These are phyloP conservation scores for Trametes punicea DNA, from an alignment of 768 basidiomycete species.

Conservation along the genomic window DNA sequence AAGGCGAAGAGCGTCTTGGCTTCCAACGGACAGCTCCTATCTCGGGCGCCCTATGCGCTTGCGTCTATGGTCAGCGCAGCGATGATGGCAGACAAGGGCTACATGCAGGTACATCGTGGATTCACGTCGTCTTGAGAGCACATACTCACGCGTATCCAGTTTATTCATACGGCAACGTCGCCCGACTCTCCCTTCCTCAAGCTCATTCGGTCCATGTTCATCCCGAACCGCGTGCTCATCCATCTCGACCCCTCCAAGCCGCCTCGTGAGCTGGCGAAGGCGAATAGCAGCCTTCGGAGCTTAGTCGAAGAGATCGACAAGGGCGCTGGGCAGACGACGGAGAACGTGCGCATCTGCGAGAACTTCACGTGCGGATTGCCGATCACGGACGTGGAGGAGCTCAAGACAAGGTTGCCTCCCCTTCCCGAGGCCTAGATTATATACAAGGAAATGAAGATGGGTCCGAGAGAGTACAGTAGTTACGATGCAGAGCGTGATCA, in stretches of 20 bases:
- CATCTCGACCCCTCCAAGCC: constrained; percentile 21
- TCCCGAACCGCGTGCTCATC: constrained; percentile 27
- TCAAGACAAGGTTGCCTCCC: constrained; percentile 11
- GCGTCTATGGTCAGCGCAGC: constrained; percentile 25
- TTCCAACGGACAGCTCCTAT: constrained; percentile 24
- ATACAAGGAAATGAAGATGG: no score
- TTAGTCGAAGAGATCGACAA: constrained; percentile 13
- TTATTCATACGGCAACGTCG: constrained; percentile 16
- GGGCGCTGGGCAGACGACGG: neutral
- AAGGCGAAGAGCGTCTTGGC: constrained; percentile 24
- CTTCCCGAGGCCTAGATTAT: neutral
- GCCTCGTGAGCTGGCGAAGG: constrained; percentile 21
- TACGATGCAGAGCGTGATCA: neutral
- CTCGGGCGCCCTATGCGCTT: constrained; percentile 20
- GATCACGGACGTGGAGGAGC: constrained; percentile 21
- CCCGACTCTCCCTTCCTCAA: constrained; percentile 10
- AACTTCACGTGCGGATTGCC: constrained; percentile 27
- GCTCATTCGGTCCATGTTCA: constrained; percentile 14
- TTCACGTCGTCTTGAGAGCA: neutral
- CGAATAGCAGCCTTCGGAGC: constrained; percentile 20
- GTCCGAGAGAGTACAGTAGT: neutral
- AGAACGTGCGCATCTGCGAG: constrained; percentile 26
- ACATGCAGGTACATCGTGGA: constrained; percentile 20
- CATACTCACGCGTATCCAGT: neutral
- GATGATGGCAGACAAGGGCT: constrained; percentile 17